A percentile compares a stretch with the other conserved stretches of the same genome.
Conservation (phyloP, 1,284 basidiomycete species). For the Ustilago trichophora region DNA sequence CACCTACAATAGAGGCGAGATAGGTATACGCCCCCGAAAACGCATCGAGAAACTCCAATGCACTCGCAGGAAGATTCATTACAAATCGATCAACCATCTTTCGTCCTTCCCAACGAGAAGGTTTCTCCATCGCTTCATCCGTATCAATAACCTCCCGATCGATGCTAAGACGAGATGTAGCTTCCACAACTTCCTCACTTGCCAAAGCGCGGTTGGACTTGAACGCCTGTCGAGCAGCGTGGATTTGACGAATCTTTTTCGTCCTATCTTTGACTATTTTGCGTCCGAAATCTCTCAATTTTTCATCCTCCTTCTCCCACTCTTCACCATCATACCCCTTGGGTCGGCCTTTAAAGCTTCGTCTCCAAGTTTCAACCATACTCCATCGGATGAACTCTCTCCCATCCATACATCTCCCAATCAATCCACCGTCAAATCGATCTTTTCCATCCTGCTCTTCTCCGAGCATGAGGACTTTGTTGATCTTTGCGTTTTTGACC, state of each 20-base stretch:
- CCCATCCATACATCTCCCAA: conserved; percentile 52
- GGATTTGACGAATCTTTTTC: conserved; percentile 7
- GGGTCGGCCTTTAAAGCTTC: conserved; percentile 30
- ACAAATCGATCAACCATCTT: conserved; percentile 77
- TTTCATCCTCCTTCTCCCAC: conserved; percentile 21
- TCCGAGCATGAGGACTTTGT: conserved; percentile 42
- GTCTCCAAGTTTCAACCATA: conserved; percentile 43
- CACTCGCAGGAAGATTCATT: conserved; percentile 95
- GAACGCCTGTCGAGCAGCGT: conserved; percentile 6
- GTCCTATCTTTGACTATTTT: conserved; percentile 25
- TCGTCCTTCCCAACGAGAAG: conserved; percentile 8
- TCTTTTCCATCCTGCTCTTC: not conserved
- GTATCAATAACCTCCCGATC: not conserved
- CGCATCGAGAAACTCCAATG: conserved; percentile 87
- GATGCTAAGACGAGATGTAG: not conserved
- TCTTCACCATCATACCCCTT: conserved; percentile 21
- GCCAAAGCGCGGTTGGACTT: not conserved
- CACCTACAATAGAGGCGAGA: conserved; percentile 67
- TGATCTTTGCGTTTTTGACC: conserved; percentile 42
- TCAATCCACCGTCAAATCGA: conserved; percentile 30
- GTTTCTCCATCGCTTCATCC: not conserved
- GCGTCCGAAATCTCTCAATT: conserved; percentile 1
- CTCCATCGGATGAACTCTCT: conserved; percentile 48
- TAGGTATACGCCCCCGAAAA: conserved; percentile 77
- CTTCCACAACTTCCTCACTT: not conserved